Conservation (phyloP, 768 basidiomycete genomes). For the Pholiota conissans region DNA sequence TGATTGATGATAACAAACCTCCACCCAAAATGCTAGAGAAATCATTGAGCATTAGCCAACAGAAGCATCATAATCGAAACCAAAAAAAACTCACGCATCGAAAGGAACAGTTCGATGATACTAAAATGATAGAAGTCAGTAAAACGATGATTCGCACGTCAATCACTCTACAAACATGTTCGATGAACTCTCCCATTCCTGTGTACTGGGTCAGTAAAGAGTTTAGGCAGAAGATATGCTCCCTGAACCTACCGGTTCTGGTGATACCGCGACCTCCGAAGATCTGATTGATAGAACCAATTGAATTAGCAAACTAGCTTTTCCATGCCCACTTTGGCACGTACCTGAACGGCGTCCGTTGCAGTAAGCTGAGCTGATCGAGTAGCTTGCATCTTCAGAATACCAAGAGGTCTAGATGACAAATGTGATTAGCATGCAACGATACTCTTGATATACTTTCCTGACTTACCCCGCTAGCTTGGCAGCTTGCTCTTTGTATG, state of each 20-base stretch:
- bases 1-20: conserved; percentile 31
- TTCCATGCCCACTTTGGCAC: conserved; percentile 1
- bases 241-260: conserved; percentile 55
- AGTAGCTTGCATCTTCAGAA: conserved; percentile 71
- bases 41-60: neutral
- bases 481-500: conserved; percentile 73
- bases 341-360: conserved; percentile 66
- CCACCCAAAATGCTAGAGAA: conserved; percentile 60
- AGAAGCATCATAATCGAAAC: neutral
- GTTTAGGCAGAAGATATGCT: neutral
- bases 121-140: conserved; percentile 30
- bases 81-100: conserved; percentile 45
- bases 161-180: conserved; percentile 42
- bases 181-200: conserved; percentile 67
- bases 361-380: conserved; percentile 64
- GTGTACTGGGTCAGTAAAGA: conserved; percentile 2
- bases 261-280: conserved; percentile 91
- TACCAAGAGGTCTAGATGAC: conserved; percentile 55
- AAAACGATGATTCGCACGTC: conserved; percentile 12
- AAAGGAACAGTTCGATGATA: conserved; percentile 68
- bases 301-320: conserved; percentile 1
- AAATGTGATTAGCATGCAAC: conserved; percentile 3
- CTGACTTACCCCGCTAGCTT: conserved; percentile 67
- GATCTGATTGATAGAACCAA: conserved; percentile 37
- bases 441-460: neutral